These are phyloP conservation scores for Baorangia bicolor DNA, from an alignment of 768 basidiomycete genomes.

Conservation along the genomic window DNA sequence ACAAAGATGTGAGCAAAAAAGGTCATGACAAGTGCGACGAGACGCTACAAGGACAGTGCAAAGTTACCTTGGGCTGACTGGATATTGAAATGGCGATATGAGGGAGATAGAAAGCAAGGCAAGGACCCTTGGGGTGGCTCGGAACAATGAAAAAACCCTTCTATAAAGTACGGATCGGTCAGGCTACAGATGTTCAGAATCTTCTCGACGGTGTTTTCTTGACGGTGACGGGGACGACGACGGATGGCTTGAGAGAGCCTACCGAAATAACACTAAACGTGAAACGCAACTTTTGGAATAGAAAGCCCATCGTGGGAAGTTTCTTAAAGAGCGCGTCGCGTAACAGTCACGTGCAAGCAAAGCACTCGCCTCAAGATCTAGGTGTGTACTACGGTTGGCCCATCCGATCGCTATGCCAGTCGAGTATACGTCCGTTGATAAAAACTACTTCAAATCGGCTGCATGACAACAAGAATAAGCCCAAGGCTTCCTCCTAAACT, in stretches of 20 bases:
- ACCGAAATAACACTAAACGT: slow-evolving; percentile 27
- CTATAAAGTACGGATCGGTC: slow-evolving; percentile 17
- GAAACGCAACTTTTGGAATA: slow-evolving; percentile 28
- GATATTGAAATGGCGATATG: slow-evolving; percentile 26
- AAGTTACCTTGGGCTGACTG: slow-evolving; percentile 23
- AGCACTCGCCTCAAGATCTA: slow-evolving; percentile 9
- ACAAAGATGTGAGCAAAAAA: slow-evolving; percentile 11
- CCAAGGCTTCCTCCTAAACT: background rate
- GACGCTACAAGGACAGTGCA: background rate
- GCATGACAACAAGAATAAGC: background rate
- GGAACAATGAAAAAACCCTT: slow-evolving; percentile 10
- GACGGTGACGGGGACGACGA: slow-evolving; percentile 10
- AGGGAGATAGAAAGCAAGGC: slow-evolving; percentile 25
- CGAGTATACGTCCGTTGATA: background rate
- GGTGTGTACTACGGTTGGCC: too few species aligned
- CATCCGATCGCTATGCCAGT: background rate
- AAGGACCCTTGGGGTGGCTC: slow-evolving; percentile 21
- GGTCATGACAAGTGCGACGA: background rate
- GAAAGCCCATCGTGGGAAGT: slow-evolving; percentile 30
- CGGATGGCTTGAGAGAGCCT: slow-evolving; percentile 14
- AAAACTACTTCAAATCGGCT: background rate
- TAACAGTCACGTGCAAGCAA: slow-evolving; percentile 37
- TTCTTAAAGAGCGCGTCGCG: slow-evolving; percentile 39
- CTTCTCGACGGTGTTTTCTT: slow-evolving; percentile 13
- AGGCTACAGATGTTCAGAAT: slow-evolving; percentile 1